A percentile compares a stretch with the other conserved stretches of the same genome.
Evolutionary conservation across 2,329 filamentous ascomycete genomes (phyloP).

Genomic region (Boeremia exigua): DNA sequence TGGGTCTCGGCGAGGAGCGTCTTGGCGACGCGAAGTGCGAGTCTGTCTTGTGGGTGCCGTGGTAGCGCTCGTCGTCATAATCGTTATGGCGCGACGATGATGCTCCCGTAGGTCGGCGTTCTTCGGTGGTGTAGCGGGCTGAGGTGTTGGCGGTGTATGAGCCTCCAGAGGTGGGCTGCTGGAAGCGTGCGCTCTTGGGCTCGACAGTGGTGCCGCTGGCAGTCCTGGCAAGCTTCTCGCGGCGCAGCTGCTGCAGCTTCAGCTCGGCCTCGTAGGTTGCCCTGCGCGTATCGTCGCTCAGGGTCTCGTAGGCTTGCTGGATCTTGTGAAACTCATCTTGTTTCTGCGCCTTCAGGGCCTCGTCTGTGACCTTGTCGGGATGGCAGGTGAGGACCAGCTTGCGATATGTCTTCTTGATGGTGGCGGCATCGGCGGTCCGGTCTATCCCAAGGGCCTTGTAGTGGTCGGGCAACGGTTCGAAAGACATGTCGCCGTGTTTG

Average conservation of each 20-base stretch:
- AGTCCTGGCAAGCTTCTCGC: constrained; percentile 56
- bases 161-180: constrained; percentile 23
- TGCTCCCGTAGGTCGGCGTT: constrained; percentile 35
- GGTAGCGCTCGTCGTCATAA: constrained; percentile 47
- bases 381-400: constrained; percentile 89
- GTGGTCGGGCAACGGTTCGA: constrained; percentile 69
- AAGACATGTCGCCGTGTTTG: constrained; percentile 44
- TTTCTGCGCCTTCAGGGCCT: constrained; percentile 75
- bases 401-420: constrained; percentile 80
- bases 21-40: constrained; percentile 31
- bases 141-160: constrained; percentile 24
- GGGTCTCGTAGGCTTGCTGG: constrained; percentile 89
- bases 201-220: constrained; percentile 33
- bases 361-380: constrained; percentile 87
- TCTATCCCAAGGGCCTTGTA: constrained; percentile 78
- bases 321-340: constrained; percentile 90
- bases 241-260: constrained; percentile 69
- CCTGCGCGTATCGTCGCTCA: constrained; percentile 77
- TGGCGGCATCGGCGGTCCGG: constrained; percentile 70
- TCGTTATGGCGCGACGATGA: constrained; percentile 6
- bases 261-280: constrained; percentile 79
- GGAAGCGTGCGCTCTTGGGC: constrained; percentile 43
- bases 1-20: constrained; percentile 32
- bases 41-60: constrained; percentile 48
- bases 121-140: constrained; percentile 41